Percentiles rank a stretch among this genome's conserved stretches.
Evolutionary conservation across 768 basidiomycete genomes (phyloP).

Genomic region (Pleurotus citrinopileatus): DNA sequence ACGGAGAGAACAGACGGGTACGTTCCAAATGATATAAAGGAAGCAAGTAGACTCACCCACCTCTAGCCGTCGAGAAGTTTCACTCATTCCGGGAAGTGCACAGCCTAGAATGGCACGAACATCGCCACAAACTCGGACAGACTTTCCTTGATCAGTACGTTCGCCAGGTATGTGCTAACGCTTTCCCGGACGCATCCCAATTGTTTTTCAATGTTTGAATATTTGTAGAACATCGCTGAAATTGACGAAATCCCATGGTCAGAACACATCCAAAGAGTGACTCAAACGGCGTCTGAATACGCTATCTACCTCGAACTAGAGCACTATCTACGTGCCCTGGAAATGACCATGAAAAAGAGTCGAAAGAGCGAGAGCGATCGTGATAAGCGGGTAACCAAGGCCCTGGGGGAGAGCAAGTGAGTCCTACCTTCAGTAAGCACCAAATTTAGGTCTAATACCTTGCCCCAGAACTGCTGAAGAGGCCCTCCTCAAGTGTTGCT

Average conservation of each 20-base stretch:
- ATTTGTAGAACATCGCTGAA: conserved; percentile 82
- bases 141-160: conserved; percentile 78
- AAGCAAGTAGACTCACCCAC: too few relatives aligned
- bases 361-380: conserved; percentile 79
- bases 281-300: conserved; percentile 88
- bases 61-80: conserved; percentile 82
- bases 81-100: conserved; percentile 96
- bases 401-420: conserved; percentile 86
- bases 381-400: conserved; percentile 82
- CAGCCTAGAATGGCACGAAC: conserved; percentile 88
- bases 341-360: conserved; percentile 73
- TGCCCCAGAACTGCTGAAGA: conserved; percentile 76
- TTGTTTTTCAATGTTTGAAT: conserved; percentile 12
- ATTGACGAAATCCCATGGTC: conserved; percentile 92
- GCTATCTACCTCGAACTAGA: conserved; percentile 94
- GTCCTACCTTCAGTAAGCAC: conserved; percentile 24
- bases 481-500: conserved; percentile 91
- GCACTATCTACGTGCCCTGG: conserved; percentile 86
- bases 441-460: conserved; percentile 7
- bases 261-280: conserved; percentile 57
- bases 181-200: not conserved
- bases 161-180: conserved; percentile 77
- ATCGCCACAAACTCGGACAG: conserved; percentile 82
- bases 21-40: conserved; percentile 19
- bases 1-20: conserved; percentile 81